Base-by-base conservation (phyloP, 345 rosid species). In the Trapa incisa region DNA sequence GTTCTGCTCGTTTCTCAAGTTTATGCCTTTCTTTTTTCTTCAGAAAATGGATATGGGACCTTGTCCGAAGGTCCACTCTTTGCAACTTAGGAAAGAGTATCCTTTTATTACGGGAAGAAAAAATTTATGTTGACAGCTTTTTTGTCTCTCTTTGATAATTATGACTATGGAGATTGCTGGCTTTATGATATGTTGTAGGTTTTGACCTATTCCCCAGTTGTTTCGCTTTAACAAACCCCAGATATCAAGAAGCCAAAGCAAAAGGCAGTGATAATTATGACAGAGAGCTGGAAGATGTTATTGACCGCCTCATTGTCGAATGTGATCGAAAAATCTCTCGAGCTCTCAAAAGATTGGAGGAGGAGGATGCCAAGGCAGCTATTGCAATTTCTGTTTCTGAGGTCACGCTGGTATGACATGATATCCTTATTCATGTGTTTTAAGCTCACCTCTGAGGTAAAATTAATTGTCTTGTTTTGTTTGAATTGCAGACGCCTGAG, bases 1-100 rank as follows among this genome's bases (percentile, higher is more conserved):
- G 5, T 14, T 22, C 43, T 43, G 37, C 38, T 60, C 0, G 22
- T 38, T 61, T 48, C 50, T 66, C 43, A n/a, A 8, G 7, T 56
- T 62, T 33, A 41, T 56, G 33, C 8, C 14, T 53, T 11, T 65
- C 37, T 60, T 13, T 65, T 61, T 41, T 33, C 70, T 64, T 58
- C 87, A 95, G 98, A 95, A 95, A 87, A 95, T 95, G 99, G 99
- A 95, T 75, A 91, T 95, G 99, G 99, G 99, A 47, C 98, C 99
- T 3, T 95, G 99, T 78, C 96, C 99, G 35, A 95, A 95, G 79
- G 96, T 91, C 69, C 99, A 95, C 79, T 95, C 99, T 41, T 79
- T 89, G 78, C 96, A 86, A 80, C 88, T 95, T 74, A 80, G 99
- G 74, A 91, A 91, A 86, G 98, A 91, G 96, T 89, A 93, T 85